Conservation (phyloP, 139 green algal species). For the Zygnema cylindricum region DNA sequence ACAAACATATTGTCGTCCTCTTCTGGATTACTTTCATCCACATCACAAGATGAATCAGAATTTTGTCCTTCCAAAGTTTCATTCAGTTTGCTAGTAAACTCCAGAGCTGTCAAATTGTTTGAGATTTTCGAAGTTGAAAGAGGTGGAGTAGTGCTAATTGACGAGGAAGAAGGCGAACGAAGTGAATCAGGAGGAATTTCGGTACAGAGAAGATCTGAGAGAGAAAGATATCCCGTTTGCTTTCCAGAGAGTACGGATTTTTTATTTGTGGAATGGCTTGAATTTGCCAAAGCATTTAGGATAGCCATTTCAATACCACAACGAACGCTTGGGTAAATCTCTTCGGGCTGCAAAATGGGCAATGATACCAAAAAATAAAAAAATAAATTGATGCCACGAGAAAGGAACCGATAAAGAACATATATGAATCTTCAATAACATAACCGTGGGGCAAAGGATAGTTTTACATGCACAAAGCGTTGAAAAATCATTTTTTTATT, state of each 20-base stretch:
- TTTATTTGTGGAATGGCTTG: background rate
- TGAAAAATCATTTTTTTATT: too few species aligned
- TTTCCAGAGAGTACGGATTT: background rate
- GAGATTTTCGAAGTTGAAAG: background rate
- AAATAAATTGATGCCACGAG: too few species aligned
- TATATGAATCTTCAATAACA: too few species aligned
- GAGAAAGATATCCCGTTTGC: conserved; percentile 38
- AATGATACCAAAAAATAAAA: too few species aligned
- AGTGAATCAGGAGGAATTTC: conserved; percentile 5
- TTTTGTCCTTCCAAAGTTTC: background rate
- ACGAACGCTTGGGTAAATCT: conserved; percentile 69
- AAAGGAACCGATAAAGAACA: too few species aligned
- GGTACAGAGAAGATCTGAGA: background rate
- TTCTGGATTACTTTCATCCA: background rate
- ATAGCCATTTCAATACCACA: conserved; percentile 81
- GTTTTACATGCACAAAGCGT: too few species aligned
- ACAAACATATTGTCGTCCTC: background rate
- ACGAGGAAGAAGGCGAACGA: background rate
- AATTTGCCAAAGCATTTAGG: conserved; percentile 71
- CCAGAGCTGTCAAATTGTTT: background rate
- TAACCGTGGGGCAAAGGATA: too few species aligned
- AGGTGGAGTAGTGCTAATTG: background rate
- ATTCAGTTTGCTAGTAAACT: background rate
- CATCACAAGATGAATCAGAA: background rate
- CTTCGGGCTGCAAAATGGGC: background rate